Conservation (phyloP, 208 protist genomes). For the Hexamita inflata region DNA sequence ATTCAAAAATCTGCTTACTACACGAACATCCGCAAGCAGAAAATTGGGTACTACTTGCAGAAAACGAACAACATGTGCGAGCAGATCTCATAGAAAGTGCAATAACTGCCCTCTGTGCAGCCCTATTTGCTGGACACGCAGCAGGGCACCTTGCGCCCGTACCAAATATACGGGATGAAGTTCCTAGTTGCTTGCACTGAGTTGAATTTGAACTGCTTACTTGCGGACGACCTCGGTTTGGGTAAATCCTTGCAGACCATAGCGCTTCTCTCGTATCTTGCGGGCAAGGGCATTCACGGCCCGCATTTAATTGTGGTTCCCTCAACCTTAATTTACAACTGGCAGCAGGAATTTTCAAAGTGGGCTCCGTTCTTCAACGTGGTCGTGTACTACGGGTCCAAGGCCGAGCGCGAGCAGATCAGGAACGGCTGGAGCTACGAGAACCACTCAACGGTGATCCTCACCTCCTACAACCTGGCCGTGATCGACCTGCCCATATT, state of each 20-base stretch:
- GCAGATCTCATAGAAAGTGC: too few relatives aligned
- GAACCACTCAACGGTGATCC: slow-evolving; percentile 56
- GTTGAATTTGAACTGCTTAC: neutral
- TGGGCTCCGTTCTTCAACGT: neutral
- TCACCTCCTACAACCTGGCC: slow-evolving; percentile 67
- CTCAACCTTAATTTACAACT: neutral
- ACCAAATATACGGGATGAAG: slow-evolving; percentile 5
- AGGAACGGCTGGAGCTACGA: neutral
- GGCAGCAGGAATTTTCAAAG: neutral
- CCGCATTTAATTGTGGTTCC: slow-evolving; percentile 11
- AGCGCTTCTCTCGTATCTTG: neutral
- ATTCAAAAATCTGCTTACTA: too few relatives aligned
- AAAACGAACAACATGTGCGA: too few relatives aligned
- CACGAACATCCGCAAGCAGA: too few relatives aligned
- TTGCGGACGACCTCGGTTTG: slow-evolving; percentile 9
- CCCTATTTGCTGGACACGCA: too few relatives aligned
- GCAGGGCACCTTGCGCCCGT: slow-evolving; percentile 17
- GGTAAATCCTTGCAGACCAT: slow-evolving; percentile 27
- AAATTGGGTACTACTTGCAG: too few relatives aligned
- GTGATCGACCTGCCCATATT: slow-evolving; percentile 41
- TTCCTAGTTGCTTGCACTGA: neutral
- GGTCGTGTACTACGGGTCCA: neutral
- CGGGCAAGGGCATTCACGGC: neutral
- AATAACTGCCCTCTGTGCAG: too few relatives aligned
- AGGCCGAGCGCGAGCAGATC: neutral